phyloP scores from a whole-genome alignment of 352 stramenopile species.

The Pythium insidiosum region DNA sequence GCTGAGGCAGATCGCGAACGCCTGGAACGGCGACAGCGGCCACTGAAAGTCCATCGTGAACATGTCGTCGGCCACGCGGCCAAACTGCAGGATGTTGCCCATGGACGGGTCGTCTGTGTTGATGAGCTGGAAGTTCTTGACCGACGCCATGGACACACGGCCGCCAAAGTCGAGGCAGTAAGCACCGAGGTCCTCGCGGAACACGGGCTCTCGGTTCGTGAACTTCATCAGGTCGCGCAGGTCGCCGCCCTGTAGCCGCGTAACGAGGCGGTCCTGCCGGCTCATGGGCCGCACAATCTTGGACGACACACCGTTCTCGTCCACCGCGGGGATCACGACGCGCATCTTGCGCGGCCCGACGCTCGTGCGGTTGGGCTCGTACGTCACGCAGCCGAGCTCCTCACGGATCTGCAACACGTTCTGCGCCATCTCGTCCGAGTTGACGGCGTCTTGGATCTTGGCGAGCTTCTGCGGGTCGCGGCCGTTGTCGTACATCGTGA shows the following conservation, averaged over 20 bases:
- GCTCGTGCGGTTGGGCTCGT: conserved; percentile 82
- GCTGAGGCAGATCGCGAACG: conserved; percentile 85
- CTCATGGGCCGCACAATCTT: conserved; percentile 84
- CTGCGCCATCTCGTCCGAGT: conserved; percentile 54
- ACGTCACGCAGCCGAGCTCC: conserved; percentile 78
- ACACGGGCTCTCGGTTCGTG: conserved; percentile 80
- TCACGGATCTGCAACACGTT: conserved; percentile 86
- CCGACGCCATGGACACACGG: conserved; percentile 72
- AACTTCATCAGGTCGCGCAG: conserved; percentile 85
- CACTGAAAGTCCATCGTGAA: conserved; percentile 90
- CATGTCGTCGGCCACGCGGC: conserved; percentile 84
- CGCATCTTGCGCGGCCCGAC: conserved; percentile 83
- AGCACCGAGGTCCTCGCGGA: conserved; percentile 75
- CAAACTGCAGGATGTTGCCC: conserved; percentile 86
- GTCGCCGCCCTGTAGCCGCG: conserved; percentile 52
- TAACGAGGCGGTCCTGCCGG: conserved; percentile 76
- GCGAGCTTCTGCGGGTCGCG: conserved; percentile 82
- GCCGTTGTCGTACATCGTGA: conserved; percentile 85
- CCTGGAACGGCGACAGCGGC: conserved; percentile 82
- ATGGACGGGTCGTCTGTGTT: conserved; percentile 76
- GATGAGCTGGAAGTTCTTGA: conserved; percentile 89
- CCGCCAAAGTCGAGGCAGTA: conserved; percentile 87
- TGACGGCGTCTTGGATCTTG: conserved; percentile 81
- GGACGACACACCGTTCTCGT: conserved; percentile 68
- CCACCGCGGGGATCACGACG: conserved; percentile 72